These are phyloP conservation scores for Fusarium oxysporum DNA, from an alignment of 2,329 filamentous ascomycete species.

Conservation along the genomic window DNA sequence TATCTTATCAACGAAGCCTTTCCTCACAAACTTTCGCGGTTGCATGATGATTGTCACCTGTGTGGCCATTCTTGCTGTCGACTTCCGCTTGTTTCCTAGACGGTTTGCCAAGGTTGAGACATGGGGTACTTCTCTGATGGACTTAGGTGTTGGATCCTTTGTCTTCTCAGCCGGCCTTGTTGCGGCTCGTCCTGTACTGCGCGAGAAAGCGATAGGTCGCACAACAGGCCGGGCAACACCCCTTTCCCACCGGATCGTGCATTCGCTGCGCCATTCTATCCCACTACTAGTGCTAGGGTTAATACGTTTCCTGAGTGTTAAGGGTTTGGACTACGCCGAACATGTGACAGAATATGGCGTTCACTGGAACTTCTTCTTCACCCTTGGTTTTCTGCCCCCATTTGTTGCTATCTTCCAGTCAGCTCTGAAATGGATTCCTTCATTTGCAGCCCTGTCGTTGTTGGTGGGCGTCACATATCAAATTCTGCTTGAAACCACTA, in stretches of 20 bases:
- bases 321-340: slow-evolving; percentile 94
- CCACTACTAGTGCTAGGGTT: slow-evolving; percentile 85
- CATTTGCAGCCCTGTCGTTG: slow-evolving; percentile 80
- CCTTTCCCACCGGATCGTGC: slow-evolving; percentile 68
- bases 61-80: slow-evolving; percentile 93
- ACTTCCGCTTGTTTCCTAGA: slow-evolving; percentile 92
- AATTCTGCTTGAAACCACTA: slow-evolving; percentile 77
- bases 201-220: slow-evolving; percentile 67
- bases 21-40: slow-evolving; percentile 91
- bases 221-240: slow-evolving; percentile 61
- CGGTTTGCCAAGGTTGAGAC: slow-evolving; percentile 98
- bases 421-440: slow-evolving; percentile 75
- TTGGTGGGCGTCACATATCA: slow-evolving; percentile 79
- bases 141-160: slow-evolving; percentile 96
- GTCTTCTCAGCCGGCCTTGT: slow-evolving; percentile 94
- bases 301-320: slow-evolving; percentile 86
- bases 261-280: slow-evolving; percentile 81
- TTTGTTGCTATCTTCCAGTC: slow-evolving; percentile 88
- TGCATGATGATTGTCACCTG: slow-evolving; percentile 93
- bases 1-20: slow-evolving; percentile 84
- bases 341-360: slow-evolving; percentile 98
- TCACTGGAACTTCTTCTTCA: slow-evolving; percentile 99
- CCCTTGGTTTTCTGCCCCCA: slow-evolving; percentile 86
- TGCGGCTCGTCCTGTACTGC: slow-evolving; percentile 84
- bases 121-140: slow-evolving; percentile 99